Percentiles rank a stretch among this genome's conserved stretches.
Conservation (phyloP, 768 basidiomycete genomes). For the Trametes elegans region DNA sequence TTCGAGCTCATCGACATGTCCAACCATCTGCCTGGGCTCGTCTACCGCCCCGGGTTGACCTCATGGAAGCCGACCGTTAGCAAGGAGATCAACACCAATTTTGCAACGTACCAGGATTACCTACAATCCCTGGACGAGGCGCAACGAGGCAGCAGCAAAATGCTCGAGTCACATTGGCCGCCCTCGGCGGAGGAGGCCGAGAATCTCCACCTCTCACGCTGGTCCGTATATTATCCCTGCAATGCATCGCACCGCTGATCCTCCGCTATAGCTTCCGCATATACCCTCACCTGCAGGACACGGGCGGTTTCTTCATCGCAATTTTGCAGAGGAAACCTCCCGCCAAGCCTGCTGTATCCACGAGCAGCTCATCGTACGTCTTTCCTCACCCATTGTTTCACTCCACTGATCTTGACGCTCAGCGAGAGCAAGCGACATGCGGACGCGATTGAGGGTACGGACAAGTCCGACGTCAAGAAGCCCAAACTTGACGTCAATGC, state of each 20-base stretch:
- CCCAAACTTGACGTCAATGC: slow-evolving; percentile 39
- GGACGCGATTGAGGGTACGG: slow-evolving; percentile 40
- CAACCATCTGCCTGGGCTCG: slow-evolving; percentile 63
- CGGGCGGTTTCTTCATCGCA: slow-evolving; percentile 97
- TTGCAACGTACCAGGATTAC: slow-evolving; percentile 62
- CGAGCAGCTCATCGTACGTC: slow-evolving; percentile 4
- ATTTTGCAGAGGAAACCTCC: slow-evolving; percentile 59
- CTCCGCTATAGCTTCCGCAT: slow-evolving; percentile 65
- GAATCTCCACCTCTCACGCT: slow-evolving; percentile 62
- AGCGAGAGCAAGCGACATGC: slow-evolving; percentile 48
- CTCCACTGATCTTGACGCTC: neutral
- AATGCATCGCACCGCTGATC: neutral
- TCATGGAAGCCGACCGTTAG: slow-evolving; percentile 76
- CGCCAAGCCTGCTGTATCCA: neutral
- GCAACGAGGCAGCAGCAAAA: slow-evolving; percentile 52
- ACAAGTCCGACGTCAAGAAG: slow-evolving; percentile 51
- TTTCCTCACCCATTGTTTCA: neutral
- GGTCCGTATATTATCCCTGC: slow-evolving; percentile 41
- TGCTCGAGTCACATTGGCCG: slow-evolving; percentile 80
- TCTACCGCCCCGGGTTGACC: slow-evolving; percentile 71
- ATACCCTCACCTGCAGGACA: slow-evolving; percentile 94
- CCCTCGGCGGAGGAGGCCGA: slow-evolving; percentile 57
- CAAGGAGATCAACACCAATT: slow-evolving; percentile 46
- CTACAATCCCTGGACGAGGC: slow-evolving; percentile 47
- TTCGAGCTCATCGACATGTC: slow-evolving; percentile 83